phyloP scores from a whole-genome alignment of 306 rosid genomes.

The Casuarina cunninghamiana region DNA sequence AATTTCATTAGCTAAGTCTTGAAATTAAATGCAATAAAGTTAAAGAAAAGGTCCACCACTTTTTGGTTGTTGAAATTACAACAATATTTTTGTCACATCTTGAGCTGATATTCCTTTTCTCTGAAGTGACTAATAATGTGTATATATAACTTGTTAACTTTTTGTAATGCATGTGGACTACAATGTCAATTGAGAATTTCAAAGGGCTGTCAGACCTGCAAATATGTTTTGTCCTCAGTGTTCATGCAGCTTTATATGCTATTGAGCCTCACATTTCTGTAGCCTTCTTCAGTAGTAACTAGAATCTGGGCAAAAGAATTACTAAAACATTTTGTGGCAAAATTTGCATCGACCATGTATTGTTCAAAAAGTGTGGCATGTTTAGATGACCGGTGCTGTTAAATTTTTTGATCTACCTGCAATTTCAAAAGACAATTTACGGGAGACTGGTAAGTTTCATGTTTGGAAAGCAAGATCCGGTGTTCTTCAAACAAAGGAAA shows the following conservation, averaged over 20 bases:
- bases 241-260: background rate
- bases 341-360: background rate
- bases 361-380: background rate
- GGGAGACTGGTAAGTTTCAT: background rate
- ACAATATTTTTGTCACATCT: background rate
- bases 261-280: background rate
- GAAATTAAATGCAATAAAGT: background rate
- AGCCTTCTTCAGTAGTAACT: background rate
- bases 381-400: background rate
- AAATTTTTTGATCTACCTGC: background rate
- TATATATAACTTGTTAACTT: background rate
- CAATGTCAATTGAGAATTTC: too few relatives aligned
- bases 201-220: background rate
- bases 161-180: too few relatives aligned
- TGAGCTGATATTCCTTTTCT: background rate
- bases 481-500: background rate
- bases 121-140: background rate
- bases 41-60: background rate
- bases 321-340: background rate
- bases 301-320: background rate
- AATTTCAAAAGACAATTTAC: background rate
- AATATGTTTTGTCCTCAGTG: background rate
- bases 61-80: background rate
- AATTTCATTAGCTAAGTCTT: background rate
- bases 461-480: background rate